Evolutionary conservation across 352 stramenopile genomes (phyloP), one percentile per base, ranked within the genome.

Genomic region (Phytophthora crassamura): DNA sequence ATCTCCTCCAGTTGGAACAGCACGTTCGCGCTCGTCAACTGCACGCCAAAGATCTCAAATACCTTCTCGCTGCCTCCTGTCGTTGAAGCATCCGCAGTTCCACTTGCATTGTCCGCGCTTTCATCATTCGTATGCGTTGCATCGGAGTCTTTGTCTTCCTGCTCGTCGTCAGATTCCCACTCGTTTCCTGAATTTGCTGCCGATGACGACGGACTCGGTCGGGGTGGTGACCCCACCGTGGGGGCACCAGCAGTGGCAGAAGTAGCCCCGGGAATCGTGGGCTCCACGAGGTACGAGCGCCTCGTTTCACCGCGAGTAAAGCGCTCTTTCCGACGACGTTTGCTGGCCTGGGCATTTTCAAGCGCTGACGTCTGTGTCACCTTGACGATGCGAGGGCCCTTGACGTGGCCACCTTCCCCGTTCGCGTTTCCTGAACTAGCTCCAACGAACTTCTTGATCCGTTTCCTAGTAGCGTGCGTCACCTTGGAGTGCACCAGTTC

Each of bases 401-500:
- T 89, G 0, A 80, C 75, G 45, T 86, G 80, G 0, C 77, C 72
- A 41, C 66, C 70, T 45, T 80, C 82, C 5, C 65, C 65, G 66
- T 67, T 69, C 1, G 40, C 54, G 32, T 72, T 66, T 18, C 53
- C 59, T 47, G 53, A 68, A 25, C 54, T 74, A 35, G 55, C 53
- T 48, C 54, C 56, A 7, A 63, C 47, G 43, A 80, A 88, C 48
- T 91, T 91, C 32, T 90, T 91, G 15, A 73, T 84, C 25, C 83
- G 77, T 45, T 91, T 91, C 15, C 83, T 75, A 20, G 56, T 86
- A 30, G 80, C 72, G 58, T 90, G 83, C 18, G 80, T 91, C 48
- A 94, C 82, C 35, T 92, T 90, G 0, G 84, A 78, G 47, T 91
- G 85, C 48, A 94, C 78, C n/a, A 94, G 75, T 51, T 91, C 82